Evolutionary conservation across 2,329 filamentous ascomycete genomes (phyloP).

Genomic region (Aspergillus fructus): DNA sequence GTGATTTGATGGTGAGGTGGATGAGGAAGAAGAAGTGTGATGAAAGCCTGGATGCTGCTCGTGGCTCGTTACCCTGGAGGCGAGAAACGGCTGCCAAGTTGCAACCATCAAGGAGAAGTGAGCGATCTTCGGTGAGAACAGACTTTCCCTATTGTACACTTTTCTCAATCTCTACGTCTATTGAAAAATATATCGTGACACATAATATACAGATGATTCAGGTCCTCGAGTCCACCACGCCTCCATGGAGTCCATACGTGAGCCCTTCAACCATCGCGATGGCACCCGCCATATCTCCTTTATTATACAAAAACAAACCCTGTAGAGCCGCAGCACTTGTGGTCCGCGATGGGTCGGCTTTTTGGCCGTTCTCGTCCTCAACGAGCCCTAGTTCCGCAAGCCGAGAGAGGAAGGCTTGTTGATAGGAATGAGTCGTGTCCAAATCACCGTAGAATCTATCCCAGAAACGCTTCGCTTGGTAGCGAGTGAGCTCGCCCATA

Average conservation of each 20-base stretch:
- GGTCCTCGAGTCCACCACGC: constrained; percentile 21
- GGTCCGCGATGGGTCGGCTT: constrained; percentile 47
- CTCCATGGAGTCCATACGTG: constrained; percentile 31
- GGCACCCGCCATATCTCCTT: constrained; percentile 83
- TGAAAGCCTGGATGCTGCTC: neutral
- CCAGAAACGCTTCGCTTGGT: constrained; percentile 87
- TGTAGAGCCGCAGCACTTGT: constrained; percentile 92
- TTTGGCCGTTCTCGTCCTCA: constrained; percentile 53
- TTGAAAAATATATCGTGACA: constrained; percentile 5
- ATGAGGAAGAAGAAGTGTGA: neutral
- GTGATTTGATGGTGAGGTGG: neutral
- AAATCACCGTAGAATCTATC: constrained; percentile 89
- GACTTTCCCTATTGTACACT: constrained; percentile 5
- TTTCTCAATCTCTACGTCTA: neutral
- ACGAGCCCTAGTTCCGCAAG: constrained; percentile 71
- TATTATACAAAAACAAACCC: constrained; percentile 93
- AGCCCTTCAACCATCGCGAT: constrained; percentile 69
- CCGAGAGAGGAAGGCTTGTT: constrained; percentile 67
- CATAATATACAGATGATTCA: constrained; percentile 19
- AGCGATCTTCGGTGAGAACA: neutral
- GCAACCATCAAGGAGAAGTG: neutral
- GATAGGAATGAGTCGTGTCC: constrained; percentile 63
- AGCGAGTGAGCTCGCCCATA: constrained; percentile 81
- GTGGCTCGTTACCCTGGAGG: neutral
- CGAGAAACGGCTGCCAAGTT: neutral